phyloP scores from a whole-genome alignment of 129 eudicot species.

The Lactuca saligna region DNA sequence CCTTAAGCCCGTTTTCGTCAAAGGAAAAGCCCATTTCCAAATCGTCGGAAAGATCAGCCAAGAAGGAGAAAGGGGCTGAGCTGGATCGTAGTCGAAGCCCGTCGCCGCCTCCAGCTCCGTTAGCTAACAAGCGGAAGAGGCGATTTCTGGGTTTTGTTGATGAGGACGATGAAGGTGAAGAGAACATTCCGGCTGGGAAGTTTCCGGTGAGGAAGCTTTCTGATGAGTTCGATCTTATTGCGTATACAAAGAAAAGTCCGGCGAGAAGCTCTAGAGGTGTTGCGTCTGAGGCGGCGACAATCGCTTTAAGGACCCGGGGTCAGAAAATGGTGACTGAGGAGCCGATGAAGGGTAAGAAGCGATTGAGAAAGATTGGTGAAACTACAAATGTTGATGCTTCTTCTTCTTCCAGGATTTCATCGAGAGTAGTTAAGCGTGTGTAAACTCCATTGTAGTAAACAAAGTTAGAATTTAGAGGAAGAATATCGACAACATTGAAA shows the following conservation, averaged over 20 bases:
- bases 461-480: no score
- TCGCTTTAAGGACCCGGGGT: constrained; percentile 47
- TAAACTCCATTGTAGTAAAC: neutral
- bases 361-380: constrained; percentile 26
- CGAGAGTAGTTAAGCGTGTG: constrained; percentile 37
- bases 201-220: constrained; percentile 60
- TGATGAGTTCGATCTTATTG: constrained; percentile 77
- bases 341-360: constrained; percentile 24
- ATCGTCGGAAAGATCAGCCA: neutral
- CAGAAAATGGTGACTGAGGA: constrained; percentile 28
- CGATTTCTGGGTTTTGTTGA: constrained; percentile 42
- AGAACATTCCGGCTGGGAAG: constrained; percentile 24
- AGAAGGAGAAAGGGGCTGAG: neutral
- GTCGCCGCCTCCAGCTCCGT: constrained; percentile 69
- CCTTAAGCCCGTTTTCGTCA: constrained; percentile 1
- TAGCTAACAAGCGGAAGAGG: constrained; percentile 50
- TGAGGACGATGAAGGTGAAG: constrained; percentile 40
- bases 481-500: no score
- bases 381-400: constrained; percentile 7
- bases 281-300: constrained; percentile 12
- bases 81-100: constrained; percentile 7
- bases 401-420: constrained; percentile 39
- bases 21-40: constrained; percentile 8
- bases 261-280: constrained; percentile 13
- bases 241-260: constrained; percentile 20